Evolutionary conservation across 805 yeast genomes (phyloP).

Genomic region (Saccharomycopsis sp.): DNA sequence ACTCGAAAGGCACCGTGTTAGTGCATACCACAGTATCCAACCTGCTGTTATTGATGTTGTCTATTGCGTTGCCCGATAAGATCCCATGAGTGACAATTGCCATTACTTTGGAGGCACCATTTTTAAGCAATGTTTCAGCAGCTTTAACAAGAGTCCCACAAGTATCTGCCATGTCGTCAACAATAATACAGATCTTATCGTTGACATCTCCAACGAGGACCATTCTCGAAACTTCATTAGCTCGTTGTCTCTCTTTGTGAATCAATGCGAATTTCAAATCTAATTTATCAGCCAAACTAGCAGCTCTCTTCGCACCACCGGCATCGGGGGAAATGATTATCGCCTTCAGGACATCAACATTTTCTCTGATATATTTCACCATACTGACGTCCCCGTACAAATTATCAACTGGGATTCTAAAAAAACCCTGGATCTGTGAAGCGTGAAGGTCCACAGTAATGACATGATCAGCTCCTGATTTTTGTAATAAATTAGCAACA

Average conservation of each 20-base stretch:
- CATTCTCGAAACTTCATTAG: slow-evolving; percentile 80
- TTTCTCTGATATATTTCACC: slow-evolving; percentile 63
- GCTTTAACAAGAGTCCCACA: slow-evolving; percentile 84
- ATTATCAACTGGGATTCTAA: slow-evolving; percentile 77
- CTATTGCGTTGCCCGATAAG: slow-evolving; percentile 65
- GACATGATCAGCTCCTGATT: slow-evolving; percentile 83
- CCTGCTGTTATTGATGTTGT: slow-evolving; percentile 61
- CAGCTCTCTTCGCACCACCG: slow-evolving; percentile 89
- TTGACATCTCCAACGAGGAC: slow-evolving; percentile 80
- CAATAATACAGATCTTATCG: slow-evolving; percentile 66
- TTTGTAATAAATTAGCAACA: slow-evolving; percentile 73
- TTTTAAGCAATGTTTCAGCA: slow-evolving; percentile 62
- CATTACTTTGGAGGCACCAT: slow-evolving; percentile 64
- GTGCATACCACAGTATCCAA: slow-evolving; percentile 70
- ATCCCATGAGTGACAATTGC: slow-evolving; percentile 84
- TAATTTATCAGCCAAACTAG: slow-evolving; percentile 70
- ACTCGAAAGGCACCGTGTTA: slow-evolving; percentile 72
- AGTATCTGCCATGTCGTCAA: slow-evolving; percentile 88
- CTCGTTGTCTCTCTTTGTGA: slow-evolving; percentile 77
- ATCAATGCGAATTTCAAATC: slow-evolving; percentile 78
- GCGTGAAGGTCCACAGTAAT: slow-evolving; percentile 86
- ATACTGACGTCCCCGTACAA: slow-evolving; percentile 80
- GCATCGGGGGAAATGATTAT: slow-evolving; percentile 83
- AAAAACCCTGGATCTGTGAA: slow-evolving; percentile 84
- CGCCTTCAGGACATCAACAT: slow-evolving; percentile 50